Evolutionary conservation across 371 early-diverging fungal species (phyloP).

Genomic region (Mortierella sp.): DNA sequence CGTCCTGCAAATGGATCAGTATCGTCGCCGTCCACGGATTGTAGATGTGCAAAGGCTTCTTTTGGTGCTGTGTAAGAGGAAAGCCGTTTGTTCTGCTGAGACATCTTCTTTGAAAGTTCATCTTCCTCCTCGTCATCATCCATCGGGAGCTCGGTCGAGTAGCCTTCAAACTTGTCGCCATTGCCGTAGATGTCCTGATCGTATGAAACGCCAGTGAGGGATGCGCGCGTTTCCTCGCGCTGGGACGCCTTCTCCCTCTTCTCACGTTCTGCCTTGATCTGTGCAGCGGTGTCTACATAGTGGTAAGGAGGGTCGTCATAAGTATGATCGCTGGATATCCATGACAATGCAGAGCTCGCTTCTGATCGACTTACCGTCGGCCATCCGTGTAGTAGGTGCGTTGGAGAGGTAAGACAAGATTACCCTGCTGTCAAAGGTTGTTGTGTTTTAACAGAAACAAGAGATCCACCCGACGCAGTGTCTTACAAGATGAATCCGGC

Average conservation of each 20-base stretch:
- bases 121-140: slow-evolving; percentile 68
- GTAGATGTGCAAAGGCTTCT: slow-evolving; percentile 74
- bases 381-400: background rate
- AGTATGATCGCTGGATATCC: background rate
- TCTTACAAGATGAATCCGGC: no score
- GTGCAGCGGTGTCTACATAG: slow-evolving; percentile 51
- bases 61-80: slow-evolving; percentile 87
- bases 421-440: no score
- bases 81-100: slow-evolving; percentile 61
- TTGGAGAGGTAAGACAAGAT: no score
- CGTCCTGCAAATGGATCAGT: slow-evolving; percentile 79
- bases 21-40: slow-evolving; percentile 63
- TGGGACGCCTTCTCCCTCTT: slow-evolving; percentile 49
- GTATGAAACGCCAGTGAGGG: slow-evolving; percentile 70
- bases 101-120: slow-evolving; percentile 54
- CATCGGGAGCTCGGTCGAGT: slow-evolving; percentile 73
- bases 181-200: slow-evolving; percentile 85
- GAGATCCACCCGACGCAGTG: no score
- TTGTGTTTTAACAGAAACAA: no score
- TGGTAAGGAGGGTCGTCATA: background rate
- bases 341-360: background rate
- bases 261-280: slow-evolving; percentile 55
- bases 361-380: slow-evolving; percentile 12
- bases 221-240: slow-evolving; percentile 59
- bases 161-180: slow-evolving; percentile 76